Conservation (phyloP, 179 eudicot species). For the Silene coronaria region DNA sequence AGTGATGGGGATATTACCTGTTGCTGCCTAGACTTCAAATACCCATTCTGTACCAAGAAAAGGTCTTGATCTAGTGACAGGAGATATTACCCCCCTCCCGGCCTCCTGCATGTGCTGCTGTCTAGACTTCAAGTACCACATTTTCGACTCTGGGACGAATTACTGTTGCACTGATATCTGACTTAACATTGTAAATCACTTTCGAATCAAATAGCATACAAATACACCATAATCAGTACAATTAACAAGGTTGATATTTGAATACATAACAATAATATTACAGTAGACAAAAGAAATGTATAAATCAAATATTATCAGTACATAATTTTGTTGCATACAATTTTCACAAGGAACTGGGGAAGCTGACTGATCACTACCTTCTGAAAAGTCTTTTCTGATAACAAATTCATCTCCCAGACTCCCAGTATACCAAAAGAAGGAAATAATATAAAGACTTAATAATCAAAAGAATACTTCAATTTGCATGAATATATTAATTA, state of each 20-base stretch:
- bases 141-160: no score
- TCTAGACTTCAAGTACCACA: no score
- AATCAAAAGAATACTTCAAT: slow-evolving; percentile 25
- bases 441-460: slow-evolving; percentile 19
- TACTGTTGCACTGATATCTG: no score
- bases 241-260: neutral
- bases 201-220: neutral
- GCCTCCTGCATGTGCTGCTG: neutral
- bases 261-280: slow-evolving; percentile 6
- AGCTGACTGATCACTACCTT: slow-evolving; percentile 31
- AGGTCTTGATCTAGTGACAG: no score
- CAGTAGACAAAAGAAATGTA: slow-evolving; percentile 17
- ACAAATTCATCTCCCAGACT: slow-evolving; percentile 35
- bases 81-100: no score
- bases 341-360: slow-evolving; percentile 28
- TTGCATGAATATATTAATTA: slow-evolving; percentile 12
- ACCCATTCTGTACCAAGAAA: neutral
- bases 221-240: slow-evolving; percentile 11
- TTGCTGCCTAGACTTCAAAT: neutral
- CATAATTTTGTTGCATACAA: slow-evolving; percentile 8
- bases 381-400: slow-evolving; percentile 24
- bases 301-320: slow-evolving; percentile 27
- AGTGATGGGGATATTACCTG: no score
- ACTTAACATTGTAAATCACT: no score
- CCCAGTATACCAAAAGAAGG: slow-evolving; percentile 29